Evolutionary conservation across 192 early-diverging fungal species (phyloP).

Genomic region (Borealophlyctis nickersoniae): DNA sequence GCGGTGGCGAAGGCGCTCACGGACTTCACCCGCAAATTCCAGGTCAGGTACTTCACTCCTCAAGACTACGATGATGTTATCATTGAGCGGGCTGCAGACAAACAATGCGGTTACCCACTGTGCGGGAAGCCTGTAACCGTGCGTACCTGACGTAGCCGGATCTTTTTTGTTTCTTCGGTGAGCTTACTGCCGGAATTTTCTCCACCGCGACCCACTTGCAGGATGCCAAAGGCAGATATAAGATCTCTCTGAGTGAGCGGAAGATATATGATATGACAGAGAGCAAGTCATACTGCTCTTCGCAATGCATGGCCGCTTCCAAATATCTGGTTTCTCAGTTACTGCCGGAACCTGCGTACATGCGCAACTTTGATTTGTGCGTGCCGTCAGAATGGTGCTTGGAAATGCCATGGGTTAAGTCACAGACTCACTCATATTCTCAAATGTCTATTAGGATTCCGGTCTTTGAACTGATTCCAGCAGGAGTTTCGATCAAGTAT

Average conservation of each 20-base stretch:
- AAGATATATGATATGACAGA: constrained; percentile 78
- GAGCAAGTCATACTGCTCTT: constrained; percentile 66
- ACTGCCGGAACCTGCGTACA: constrained; percentile 71
- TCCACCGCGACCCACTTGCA: constrained; percentile 9
- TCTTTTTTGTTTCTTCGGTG: too few relatives aligned
- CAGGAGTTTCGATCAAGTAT: constrained; percentile 3
- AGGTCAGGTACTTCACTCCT: constrained; percentile 65
- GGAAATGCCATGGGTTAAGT: background rate
- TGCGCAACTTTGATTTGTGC: constrained; percentile 42
- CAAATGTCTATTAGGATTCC: background rate
- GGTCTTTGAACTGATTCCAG: constrained; percentile 20
- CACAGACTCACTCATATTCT: background rate
- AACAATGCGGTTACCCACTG: constrained; percentile 80
- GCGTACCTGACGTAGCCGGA: constrained; percentile 3
- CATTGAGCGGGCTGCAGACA: constrained; percentile 66
- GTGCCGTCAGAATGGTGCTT: background rate
- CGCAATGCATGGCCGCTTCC: constrained; percentile 68
- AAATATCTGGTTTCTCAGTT: constrained; percentile 69
- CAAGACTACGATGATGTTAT: constrained; percentile 66
- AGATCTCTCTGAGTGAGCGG: constrained; percentile 65
- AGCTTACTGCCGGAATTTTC: too few relatives aligned
- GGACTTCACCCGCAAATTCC: background rate
- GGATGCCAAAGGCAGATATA: constrained; percentile 55
- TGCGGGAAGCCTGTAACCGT: constrained; percentile 54
- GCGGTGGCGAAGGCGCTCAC: background rate